Conservation (phyloP, 768 basidiomycete genomes). For the Xerocomellus amylosporus region DNA sequence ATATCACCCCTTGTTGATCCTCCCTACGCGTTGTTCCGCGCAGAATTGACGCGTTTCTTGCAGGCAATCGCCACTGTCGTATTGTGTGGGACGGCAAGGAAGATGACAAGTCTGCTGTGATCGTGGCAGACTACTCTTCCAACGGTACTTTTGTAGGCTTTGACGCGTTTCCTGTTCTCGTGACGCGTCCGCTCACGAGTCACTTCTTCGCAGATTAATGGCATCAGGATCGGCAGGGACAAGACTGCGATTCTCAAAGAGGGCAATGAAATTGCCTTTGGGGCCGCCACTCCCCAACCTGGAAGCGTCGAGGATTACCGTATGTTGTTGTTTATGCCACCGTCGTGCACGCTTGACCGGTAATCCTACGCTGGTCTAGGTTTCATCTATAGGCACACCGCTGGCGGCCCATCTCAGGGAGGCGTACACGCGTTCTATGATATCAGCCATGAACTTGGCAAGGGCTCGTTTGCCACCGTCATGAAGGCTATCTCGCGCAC, state of each 20-base stretch:
- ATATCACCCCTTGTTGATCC: slow-evolving; percentile 1
- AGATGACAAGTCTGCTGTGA: slow-evolving; percentile 32
- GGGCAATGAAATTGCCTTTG: slow-evolving; percentile 88
- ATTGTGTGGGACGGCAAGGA: slow-evolving; percentile 37
- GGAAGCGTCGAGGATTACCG: slow-evolving; percentile 70
- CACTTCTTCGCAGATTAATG: slow-evolving; percentile 36
- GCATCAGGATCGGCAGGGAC: slow-evolving; percentile 38
- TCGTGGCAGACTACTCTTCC: slow-evolving; percentile 36
- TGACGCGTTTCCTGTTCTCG: slow-evolving; percentile 16
- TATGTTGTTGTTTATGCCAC: slow-evolving; percentile 35
- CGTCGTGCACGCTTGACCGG: background rate
- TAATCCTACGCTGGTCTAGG: slow-evolving; percentile 37
- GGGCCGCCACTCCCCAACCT: slow-evolving; percentile 49
- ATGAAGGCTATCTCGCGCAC: slow-evolving; percentile 72
- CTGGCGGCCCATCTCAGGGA: slow-evolving; percentile 44
- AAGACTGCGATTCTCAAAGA: slow-evolving; percentile 43
- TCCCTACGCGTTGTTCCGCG: slow-evolving; percentile 12
- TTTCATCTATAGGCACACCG: slow-evolving; percentile 68
- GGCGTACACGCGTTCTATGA: slow-evolving; percentile 69
- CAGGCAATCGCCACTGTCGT: slow-evolving; percentile 40
- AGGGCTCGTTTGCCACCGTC: slow-evolving; percentile 90
- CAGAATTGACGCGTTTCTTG: slow-evolving; percentile 26
- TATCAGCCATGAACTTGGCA: slow-evolving; percentile 69
- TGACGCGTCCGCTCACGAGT: slow-evolving; percentile 10
- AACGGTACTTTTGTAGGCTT: slow-evolving; percentile 44